Conservation (phyloP, 768 basidiomycete genomes). For the Lentinula edodes region DNA sequence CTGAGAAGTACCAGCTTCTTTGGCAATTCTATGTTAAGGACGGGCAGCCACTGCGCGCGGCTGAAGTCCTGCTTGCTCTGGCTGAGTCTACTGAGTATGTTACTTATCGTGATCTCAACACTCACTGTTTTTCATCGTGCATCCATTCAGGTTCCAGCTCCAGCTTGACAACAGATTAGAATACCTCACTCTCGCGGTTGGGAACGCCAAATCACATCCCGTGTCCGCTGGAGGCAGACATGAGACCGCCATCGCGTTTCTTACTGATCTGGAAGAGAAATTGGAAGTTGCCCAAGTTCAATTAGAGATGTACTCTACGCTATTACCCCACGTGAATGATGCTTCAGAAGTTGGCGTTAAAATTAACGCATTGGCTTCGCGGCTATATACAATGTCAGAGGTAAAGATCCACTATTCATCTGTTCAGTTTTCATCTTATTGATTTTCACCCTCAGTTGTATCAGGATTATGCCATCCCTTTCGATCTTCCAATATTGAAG, state of each 20-base stretch:
- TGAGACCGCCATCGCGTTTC: slow-evolving; percentile 90
- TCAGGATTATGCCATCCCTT: slow-evolving; percentile 81
- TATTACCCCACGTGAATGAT: slow-evolving; percentile 56
- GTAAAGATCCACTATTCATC: slow-evolving; percentile 29
- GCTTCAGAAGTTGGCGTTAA: slow-evolving; percentile 58
- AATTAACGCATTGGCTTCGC: slow-evolving; percentile 51
- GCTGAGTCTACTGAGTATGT: slow-evolving; percentile 83
- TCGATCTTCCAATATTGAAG: slow-evolving; percentile 78
- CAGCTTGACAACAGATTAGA: slow-evolving; percentile 75
- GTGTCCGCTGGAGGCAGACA: slow-evolving; percentile 71
- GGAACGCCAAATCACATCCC: slow-evolving; percentile 94
- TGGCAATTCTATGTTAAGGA: slow-evolving; percentile 98
- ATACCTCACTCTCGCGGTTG: slow-evolving; percentile 89
- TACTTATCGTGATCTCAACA: slow-evolving; percentile 4
- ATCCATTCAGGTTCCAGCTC: slow-evolving; percentile 50
- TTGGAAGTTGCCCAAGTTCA: slow-evolving; percentile 97
- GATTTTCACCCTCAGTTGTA: slow-evolving; percentile 55
- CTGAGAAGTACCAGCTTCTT: slow-evolving; percentile 80
- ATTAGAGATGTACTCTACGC: slow-evolving; percentile 75
- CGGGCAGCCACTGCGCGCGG: slow-evolving; percentile 81
- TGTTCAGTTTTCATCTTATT: not conserved
- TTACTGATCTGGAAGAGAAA: slow-evolving; percentile 93
- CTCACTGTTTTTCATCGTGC: not conserved
- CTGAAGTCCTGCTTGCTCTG: slow-evolving; percentile 74
- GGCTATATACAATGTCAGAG: slow-evolving; percentile 78